Conservation (phyloP, 2,329 filamentous ascomycete species). For the Tolypocladium ophioglossoides region DNA sequence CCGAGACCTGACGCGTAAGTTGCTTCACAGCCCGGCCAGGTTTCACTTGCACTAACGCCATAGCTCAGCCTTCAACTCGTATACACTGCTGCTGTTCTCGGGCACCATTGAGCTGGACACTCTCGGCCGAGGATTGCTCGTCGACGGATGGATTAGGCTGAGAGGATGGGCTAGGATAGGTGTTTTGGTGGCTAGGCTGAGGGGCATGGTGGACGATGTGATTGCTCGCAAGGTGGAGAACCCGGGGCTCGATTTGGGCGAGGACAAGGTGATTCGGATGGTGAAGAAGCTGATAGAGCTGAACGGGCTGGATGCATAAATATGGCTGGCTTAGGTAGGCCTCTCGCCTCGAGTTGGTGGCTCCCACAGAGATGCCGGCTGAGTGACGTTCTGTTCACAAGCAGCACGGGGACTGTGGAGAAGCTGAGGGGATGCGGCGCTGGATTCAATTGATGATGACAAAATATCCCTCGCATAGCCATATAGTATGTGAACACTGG, state of each 20-base stretch:
- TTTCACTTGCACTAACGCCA: neutral
- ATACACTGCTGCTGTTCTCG: slow-evolving; percentile 78
- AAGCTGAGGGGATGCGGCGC: no score
- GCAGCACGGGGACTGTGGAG: neutral
- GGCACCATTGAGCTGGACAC: slow-evolving; percentile 81
- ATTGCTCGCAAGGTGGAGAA: slow-evolving; percentile 74
- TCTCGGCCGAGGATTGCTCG: slow-evolving; percentile 71
- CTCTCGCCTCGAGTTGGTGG: slow-evolving; percentile 71
- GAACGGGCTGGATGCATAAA: slow-evolving; percentile 67
- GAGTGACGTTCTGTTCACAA: slow-evolving; percentile 87
- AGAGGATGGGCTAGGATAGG: slow-evolving; percentile 93
- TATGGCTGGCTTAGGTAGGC: slow-evolving; percentile 25
- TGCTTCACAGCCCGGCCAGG: neutral
- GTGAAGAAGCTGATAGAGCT: slow-evolving; percentile 78
- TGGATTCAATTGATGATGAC: neutral
- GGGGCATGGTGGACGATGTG: slow-evolving; percentile 78
- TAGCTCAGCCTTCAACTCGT: slow-evolving; percentile 73
- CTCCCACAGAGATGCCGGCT: slow-evolving; percentile 78
- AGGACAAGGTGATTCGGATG: slow-evolving; percentile 60
- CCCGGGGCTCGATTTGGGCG: slow-evolving; percentile 47
- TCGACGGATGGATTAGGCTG: slow-evolving; percentile 82
- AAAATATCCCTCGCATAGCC: neutral
- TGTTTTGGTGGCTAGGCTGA: slow-evolving; percentile 71
- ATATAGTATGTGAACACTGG: neutral
- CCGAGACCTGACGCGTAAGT: slow-evolving; percentile 76